phyloP scores from a whole-genome alignment of 192 early-diverging fungal species.

The Diversispora epigaea region DNA sequence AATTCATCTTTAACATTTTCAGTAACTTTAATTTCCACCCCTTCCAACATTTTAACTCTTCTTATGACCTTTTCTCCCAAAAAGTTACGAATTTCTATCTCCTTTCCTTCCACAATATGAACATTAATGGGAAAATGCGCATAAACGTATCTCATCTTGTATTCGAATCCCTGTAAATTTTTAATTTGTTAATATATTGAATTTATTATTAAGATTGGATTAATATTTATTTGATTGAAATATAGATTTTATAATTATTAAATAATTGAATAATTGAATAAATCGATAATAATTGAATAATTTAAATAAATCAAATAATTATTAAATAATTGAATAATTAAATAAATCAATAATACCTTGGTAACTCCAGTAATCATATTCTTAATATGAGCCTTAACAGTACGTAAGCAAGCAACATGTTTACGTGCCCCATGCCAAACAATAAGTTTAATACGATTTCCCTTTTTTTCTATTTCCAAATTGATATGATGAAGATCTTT shows the following conservation, averaged over 20 bases:
- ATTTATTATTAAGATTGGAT: too few species aligned
- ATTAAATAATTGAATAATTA: too few species aligned
- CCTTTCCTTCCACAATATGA: constrained; percentile 74
- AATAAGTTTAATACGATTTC: constrained; percentile 76
- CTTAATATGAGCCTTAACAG: constrained; percentile 90
- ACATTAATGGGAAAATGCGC: constrained; percentile 99
- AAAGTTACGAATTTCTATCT: constrained; percentile 98
- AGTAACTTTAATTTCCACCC: constrained; percentile 78
- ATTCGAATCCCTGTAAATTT: constrained; percentile 77
- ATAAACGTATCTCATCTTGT: constrained; percentile 99
- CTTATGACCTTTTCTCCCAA: constrained; percentile 93
- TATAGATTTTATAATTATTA: too few species aligned
- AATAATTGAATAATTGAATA: too few species aligned
- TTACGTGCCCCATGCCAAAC: constrained; percentile 96
- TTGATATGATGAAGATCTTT: constrained; percentile 94
- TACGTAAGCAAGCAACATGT: constrained; percentile 98
- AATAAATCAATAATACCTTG: constrained; percentile 54
- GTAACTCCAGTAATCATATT: constrained; percentile 99
- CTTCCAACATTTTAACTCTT: constrained; percentile 81
- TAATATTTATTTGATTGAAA: too few species aligned
- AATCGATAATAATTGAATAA: background rate
- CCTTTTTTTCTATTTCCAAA: constrained; percentile 80
- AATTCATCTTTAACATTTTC: constrained; percentile 93
- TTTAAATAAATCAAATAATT: too few species aligned
- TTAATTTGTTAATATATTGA: background rate